Base-by-base conservation (phyloP, 768 basidiomycete species). In the Naganishia friedmannii region DNA sequence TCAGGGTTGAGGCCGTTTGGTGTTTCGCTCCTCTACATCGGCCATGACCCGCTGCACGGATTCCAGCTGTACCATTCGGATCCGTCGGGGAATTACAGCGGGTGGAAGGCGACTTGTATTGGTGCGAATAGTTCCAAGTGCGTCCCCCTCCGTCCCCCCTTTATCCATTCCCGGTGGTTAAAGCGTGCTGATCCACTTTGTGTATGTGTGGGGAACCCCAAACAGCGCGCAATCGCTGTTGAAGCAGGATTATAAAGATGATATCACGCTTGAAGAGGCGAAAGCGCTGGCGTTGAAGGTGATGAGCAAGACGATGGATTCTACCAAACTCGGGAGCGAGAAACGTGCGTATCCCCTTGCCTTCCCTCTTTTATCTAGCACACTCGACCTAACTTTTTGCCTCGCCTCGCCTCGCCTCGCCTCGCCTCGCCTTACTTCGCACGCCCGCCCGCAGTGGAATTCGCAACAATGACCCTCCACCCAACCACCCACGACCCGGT, bases 261-360 rank as follows among this genome's bases (percentile, higher is more conserved):
- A 92, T 69, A 89, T 98, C 67, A 84, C 85, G 15, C 86, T 98
- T 48, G 90, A 94, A 78, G 93, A 95, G 56, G 94, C 93, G 26
- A 89, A 95, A 74, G 89, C 87, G n/a, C 85, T 99, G 26, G 92
- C 90, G 54, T 85, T 98, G 74, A 89, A 88, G 83, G 90, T 92
- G 66, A 94, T 99, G 93, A 94, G 93, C 85, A 98, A 97, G 86
- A 97, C 95, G 67, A 97, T 99, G 95, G 96, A 99, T 78, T 93
- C 92, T 73, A 97, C 95, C 34, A 97, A 92, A 54, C 81, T 99
- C 72, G 90, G 92, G 37, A 94, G 92, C 77, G 96, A 99, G 83
- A 98, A 97, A 82, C 84, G 96, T 96, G 75, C 78, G 93, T 82
- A 3, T n/a, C 8, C 34, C 34, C 34, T 4, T 12, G 12, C 28